Base-by-base conservation (phyloP, 305 asterid species). In the Solanum aculeatissimum region DNA sequence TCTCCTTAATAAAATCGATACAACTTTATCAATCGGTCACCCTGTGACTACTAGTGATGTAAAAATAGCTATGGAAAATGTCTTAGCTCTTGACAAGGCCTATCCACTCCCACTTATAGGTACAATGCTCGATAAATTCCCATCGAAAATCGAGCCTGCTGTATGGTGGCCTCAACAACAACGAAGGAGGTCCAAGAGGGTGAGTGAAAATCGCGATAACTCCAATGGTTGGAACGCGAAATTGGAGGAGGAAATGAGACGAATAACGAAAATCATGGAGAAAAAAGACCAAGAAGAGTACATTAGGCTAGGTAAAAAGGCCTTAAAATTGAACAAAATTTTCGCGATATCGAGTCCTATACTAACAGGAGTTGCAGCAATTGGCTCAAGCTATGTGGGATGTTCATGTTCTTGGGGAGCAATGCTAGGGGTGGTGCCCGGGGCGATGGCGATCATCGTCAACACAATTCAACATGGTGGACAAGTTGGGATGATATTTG, bases 401-500 rank as follows among this genome's bases (percentile, higher is more conserved):
- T 16, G 5, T 19, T 74, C 87, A 45, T 16, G 86, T 27, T 47
- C 85, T 18, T 91, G 88, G 93, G 94, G 89, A 12, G 86, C 69
- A 78, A 43, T 80, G 82, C 15, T 88, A 23, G 97, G 91, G 4
- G 91, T 90, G 1, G 62, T 83, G 2, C 92, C 91, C 7, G 97
- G 97, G 14, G 94, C 93, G 38, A 70, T 93, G 82, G 97, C 94
- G n/a, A 89, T 89, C 5, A 90, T 88, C 47, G 94, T 88, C 60
- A 94, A 92, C 84, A 71, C 91, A 38, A 4, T 93, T 4, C 93
- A 94, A 62, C 98, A 94, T 57, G 97, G 97, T 0, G 93, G 91
- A 35, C 97, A 93, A 54, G 94, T 94, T 13, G 98, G 98, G 15
- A 94, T 94, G 98, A 90, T 91, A 87, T 88, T 91, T 35, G 98